A percentile compares a stretch with the other conserved stretches of the same genome.
These are phyloP conservation scores for Wallacemonas rigidus DNA, from an alignment of 208 protist species.

Conservation along the genomic window DNA sequence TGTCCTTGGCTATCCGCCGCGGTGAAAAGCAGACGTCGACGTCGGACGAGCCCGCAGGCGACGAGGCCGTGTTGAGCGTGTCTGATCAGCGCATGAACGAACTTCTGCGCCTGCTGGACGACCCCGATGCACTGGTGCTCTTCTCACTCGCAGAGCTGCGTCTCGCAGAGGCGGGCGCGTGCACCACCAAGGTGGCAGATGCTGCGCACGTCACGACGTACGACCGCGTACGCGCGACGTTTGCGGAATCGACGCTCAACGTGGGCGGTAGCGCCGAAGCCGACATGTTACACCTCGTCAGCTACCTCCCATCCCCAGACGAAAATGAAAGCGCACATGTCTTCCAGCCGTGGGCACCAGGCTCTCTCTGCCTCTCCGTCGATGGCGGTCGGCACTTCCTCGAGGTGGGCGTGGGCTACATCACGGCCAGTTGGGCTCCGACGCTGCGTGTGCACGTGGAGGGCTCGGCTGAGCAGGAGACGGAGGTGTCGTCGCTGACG, in stretches of 20 bases:
- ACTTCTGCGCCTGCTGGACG: conserved; percentile 47
- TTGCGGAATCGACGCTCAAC: conserved; percentile 25
- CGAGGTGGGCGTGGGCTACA: conserved; percentile 59
- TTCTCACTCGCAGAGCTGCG: conserved; percentile 56
- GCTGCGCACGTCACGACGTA: conserved; percentile 8
- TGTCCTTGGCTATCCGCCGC: conserved; percentile 33
- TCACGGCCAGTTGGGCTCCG: conserved; percentile 59
- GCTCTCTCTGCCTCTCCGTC: conserved; percentile 68
- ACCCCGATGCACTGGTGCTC: conserved; percentile 42
- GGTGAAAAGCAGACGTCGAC: neutral
- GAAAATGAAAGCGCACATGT: conserved; percentile 12
- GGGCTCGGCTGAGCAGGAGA: conserved; percentile 24
- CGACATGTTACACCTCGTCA: conserved; percentile 17
- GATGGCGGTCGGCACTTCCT: conserved; percentile 67
- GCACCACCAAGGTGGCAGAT: neutral
- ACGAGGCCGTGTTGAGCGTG: neutral
- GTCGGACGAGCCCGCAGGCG: neutral
- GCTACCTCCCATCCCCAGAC: neutral
- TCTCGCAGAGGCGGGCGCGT: conserved; percentile 37
- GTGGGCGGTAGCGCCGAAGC: conserved; percentile 23
- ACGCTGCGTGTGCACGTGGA: conserved; percentile 49
- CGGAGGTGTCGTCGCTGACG: conserved; percentile 16
- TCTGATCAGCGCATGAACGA: conserved; percentile 24
- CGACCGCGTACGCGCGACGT: conserved; percentile 7
- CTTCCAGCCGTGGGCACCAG: conserved; percentile 44